Percentiles rank a stretch among this genome's conserved stretches.
phyloP scores from a whole-genome alignment of 2,329 filamentous ascomycete species.

The Fusarium sp. region DNA sequence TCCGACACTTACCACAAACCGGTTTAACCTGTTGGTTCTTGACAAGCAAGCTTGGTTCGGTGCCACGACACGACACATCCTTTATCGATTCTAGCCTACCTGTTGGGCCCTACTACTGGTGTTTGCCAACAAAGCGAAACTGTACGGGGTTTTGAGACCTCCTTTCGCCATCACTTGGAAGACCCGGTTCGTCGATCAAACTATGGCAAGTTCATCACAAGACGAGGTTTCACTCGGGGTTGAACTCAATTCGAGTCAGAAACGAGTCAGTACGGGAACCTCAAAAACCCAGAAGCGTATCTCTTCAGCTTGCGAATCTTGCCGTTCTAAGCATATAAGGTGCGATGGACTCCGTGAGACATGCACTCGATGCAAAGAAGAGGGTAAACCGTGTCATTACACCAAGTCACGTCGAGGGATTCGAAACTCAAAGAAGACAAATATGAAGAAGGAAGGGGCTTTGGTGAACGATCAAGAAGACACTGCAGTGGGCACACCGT shows the following conservation, averaged over 20 bases:
- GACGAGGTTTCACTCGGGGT: neutral
- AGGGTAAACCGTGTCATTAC: conserved; percentile 28
- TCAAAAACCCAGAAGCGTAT: conserved; percentile 31
- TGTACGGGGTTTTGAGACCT: neutral
- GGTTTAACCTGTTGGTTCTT: conserved; percentile 8
- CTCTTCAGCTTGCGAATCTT: conserved; percentile 35
- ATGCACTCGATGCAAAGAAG: conserved; percentile 34
- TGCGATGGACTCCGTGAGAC: conserved; percentile 22
- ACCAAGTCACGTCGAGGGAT: conserved; percentile 34
- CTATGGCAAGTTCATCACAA: conserved; percentile 20
- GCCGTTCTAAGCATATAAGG: conserved; percentile 36
- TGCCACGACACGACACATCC: neutral
- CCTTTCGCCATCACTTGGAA: neutral
- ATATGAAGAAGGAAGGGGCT: conserved; percentile 11
- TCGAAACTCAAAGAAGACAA: conserved; percentile 25
- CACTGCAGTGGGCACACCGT: conserved; percentile 9
- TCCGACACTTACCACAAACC: neutral
- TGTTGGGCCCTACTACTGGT: neutral
- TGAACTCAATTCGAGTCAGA: neutral
- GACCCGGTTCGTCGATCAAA: conserved; percentile 1
- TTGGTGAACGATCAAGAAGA: neutral
- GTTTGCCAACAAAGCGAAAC: conserved; percentile 7
- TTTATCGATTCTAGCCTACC: neutral
- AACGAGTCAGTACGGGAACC: conserved; percentile 14
- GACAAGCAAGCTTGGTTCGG: conserved; percentile 7